Conservation (phyloP, 371 early-diverging fungal species). For the Mucor racemosus region DNA sequence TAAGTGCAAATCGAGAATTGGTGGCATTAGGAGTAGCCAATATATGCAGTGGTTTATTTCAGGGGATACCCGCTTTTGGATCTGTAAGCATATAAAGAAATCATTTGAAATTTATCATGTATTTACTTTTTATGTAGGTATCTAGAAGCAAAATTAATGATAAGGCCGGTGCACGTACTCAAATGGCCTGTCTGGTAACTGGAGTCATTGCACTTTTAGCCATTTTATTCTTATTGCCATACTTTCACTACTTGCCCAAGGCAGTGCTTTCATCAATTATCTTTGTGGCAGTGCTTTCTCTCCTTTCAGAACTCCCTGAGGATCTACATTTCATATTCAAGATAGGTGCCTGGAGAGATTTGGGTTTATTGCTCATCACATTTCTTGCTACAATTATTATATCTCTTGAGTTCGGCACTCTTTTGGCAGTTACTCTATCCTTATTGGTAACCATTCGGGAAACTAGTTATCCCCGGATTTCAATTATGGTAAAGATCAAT, state of each 20-base stretch:
- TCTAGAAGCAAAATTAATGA: constrained; percentile 91
- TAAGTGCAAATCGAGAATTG: constrained; percentile 92
- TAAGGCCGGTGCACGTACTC: constrained; percentile 86
- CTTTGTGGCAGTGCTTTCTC: constrained; percentile 80
- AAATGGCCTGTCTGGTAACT: constrained; percentile 82
- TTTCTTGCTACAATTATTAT: constrained; percentile 83
- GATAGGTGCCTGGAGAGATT: constrained; percentile 88
- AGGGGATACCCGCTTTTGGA: constrained; percentile 90
- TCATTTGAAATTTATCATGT: not conserved
- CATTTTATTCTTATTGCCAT: constrained; percentile 77
- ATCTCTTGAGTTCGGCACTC: constrained; percentile 89
- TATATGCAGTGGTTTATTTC: constrained; percentile 79
- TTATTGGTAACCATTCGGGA: constrained; percentile 89
- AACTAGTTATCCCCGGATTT: constrained; percentile 84
- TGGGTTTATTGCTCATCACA: constrained; percentile 78
- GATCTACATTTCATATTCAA: constrained; percentile 83
- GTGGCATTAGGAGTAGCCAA: constrained; percentile 92
- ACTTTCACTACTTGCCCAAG: constrained; percentile 86
- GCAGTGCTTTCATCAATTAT: constrained; percentile 88
- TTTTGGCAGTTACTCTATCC: constrained; percentile 85
- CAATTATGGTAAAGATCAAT: constrained; percentile 65
- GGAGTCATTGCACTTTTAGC: constrained; percentile 78
- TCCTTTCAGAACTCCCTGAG: constrained; percentile 80
- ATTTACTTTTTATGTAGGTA: constrained; percentile 42
- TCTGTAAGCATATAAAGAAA: constrained; percentile 49